A percentile compares a stretch with the other conserved stretches of the same genome.
phyloP scores from a whole-genome alignment of 2,329 filamentous ascomycete genomes.

The Pseudogymnoascus sp. region DNA sequence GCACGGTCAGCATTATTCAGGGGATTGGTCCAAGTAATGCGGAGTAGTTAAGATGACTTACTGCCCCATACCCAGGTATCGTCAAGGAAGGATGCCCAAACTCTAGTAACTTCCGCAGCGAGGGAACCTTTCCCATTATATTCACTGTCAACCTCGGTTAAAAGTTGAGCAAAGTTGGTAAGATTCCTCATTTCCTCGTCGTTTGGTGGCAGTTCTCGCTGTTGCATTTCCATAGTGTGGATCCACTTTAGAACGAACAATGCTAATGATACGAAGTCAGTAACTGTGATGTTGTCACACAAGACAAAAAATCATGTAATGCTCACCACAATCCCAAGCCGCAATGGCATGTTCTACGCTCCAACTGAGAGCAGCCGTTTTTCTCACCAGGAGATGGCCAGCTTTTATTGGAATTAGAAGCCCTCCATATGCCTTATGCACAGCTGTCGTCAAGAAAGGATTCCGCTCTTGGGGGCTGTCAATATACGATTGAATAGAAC shows the following conservation, averaged over 20 bases:
- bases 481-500: background rate
- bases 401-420: constrained; percentile 26
- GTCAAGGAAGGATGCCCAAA: constrained; percentile 26
- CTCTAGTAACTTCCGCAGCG: constrained; percentile 26
- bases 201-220: background rate
- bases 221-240: background rate
- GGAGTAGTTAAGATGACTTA: too few relatives aligned
- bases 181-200: background rate
- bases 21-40: too few relatives aligned
- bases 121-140: constrained; percentile 15
- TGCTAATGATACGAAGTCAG: background rate
- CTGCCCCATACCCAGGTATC: constrained; percentile 27
- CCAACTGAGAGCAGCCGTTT: constrained; percentile 30
- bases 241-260: background rate
- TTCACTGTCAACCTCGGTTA: background rate
- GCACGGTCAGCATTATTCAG: too few relatives aligned
- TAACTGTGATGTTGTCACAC: background rate
- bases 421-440: constrained; percentile 26
- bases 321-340: constrained; percentile 29
- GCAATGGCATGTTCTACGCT: constrained; percentile 31
- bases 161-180: background rate
- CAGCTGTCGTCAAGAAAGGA: constrained; percentile 24
- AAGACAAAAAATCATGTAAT: background rate
- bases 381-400: constrained; percentile 26
- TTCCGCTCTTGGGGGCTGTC: background rate